Conservation (phyloP, 257 asterid species). For the Petunia secreta region DNA sequence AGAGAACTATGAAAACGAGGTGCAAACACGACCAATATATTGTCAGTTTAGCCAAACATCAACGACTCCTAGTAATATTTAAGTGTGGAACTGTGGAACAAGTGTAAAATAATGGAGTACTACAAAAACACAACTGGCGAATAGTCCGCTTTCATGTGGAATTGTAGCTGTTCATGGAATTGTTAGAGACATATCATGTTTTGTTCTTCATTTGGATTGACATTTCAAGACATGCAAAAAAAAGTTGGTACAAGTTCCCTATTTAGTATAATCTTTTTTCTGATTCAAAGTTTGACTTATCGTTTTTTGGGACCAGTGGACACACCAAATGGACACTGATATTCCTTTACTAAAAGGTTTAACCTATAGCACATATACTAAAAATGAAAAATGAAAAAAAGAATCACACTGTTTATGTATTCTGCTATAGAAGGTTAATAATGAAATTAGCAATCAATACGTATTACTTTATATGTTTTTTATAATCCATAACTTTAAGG, state of each 20-base stretch:
- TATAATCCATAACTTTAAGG: too few relatives aligned
- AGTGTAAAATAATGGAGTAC: not conserved
- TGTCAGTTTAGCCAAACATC: not conserved
- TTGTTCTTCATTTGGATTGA: too few relatives aligned
- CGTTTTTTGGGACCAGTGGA: slow-evolving; percentile 2
- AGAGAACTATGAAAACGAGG: not conserved
- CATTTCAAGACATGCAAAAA: not conserved
- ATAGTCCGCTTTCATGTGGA: slow-evolving; percentile 22
- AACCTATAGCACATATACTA: too few relatives aligned
- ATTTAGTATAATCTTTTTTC: not conserved
- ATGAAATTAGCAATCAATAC: too few relatives aligned
- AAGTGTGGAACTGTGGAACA: not conserved
- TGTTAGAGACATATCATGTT: slow-evolving; percentile 9
- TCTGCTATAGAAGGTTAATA: too few relatives aligned
- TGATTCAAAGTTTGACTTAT: not conserved
- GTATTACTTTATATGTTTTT: too few relatives aligned
- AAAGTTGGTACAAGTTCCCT: not conserved
- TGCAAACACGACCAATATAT: not conserved
- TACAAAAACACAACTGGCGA: not conserved
- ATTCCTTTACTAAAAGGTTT: too few relatives aligned
- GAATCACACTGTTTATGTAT: too few relatives aligned
- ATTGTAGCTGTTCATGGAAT: not conserved
- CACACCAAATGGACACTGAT: too few relatives aligned
- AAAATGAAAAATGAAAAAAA: too few relatives aligned
- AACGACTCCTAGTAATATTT: not conserved